Evolutionary conservation across 2,329 filamentous ascomycete genomes (phyloP), one percentile per base, ranked within the genome.

Genomic region (Alternaria triticimaculans): DNA sequence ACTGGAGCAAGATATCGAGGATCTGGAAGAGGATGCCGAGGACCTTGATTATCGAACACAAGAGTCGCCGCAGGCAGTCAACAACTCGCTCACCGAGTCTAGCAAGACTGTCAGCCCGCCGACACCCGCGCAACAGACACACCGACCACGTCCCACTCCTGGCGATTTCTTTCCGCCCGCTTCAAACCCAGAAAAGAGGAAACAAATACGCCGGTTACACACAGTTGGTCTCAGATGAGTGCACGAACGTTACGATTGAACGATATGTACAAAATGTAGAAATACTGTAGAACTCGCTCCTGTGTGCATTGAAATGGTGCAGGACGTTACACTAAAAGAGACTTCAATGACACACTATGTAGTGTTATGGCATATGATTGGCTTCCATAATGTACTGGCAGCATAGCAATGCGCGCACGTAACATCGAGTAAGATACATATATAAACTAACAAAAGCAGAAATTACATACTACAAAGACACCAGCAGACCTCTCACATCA

Each of bases 111-210:
- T 26, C 3, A 50, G 53, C 15, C 44, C 53, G 33, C 30, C 66
- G 3, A 8, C 64, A 30, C 65, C 72, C 10, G 55, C 63, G 7
- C 67, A 51, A 48, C 65, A 70, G 25, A 75, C 71, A 18, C 66
- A 59, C 21, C 69, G 60, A 28, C 70, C 69, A 6, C 67, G 64
- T 37, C 57, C 75, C 15, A 68, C 72, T 3, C 59, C 58, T 12
- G 72, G 76, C 11, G 76, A 77, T 44, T 50, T 68, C 5, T 79
- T 78, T 18, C 76, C 76, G 1, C 70, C 71, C 12, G 62, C 65
- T 45, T 68, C 66, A 9, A 49, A 33, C 25, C 45, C 64, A 3
- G 62, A 63, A 10, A 49, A 54, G 4, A 56, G 55, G 25, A 63
- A 63, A 43, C 74, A 78, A 44, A 63, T 72, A 55, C 70, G 76